Percentiles rank a stretch among this genome's conserved stretches.
phyloP scores from a whole-genome alignment of 257 asterid genomes.

The Solanum sitiens region DNA sequence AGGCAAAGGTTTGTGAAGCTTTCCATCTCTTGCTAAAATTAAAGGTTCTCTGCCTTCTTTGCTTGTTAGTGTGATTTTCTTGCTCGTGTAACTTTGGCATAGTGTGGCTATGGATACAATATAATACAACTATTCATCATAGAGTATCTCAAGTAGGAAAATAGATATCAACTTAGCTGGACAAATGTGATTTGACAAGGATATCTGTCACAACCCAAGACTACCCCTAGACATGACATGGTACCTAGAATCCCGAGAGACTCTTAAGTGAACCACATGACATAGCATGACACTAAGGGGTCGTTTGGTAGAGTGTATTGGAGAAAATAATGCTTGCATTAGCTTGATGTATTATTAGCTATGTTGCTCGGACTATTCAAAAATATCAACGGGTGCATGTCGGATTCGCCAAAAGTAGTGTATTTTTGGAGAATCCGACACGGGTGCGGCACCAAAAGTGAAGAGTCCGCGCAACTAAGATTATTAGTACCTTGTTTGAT shows the following conservation, averaged over 20 bases:
- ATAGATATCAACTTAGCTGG: neutral
- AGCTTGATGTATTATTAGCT: too few species aligned
- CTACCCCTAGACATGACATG: neutral
- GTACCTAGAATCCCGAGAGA: neutral
- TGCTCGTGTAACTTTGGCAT: neutral
- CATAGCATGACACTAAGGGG: neutral
- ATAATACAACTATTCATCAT: neutral
- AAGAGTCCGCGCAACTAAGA: too few species aligned
- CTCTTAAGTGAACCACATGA: neutral
- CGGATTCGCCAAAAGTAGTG: too few species aligned
- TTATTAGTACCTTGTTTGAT: too few species aligned
- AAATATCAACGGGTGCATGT: too few species aligned
- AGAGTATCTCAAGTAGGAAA: neutral
- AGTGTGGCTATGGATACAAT: neutral
- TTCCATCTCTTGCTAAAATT: neutral
- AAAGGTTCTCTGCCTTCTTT: neutral
- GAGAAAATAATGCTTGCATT: too few species aligned
- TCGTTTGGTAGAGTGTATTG: too few species aligned
- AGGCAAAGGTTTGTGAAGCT: slow-evolving; percentile 53
- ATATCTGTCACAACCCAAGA: neutral
- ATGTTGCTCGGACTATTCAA: too few species aligned
- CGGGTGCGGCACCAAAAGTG: too few species aligned
- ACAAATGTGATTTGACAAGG: neutral
- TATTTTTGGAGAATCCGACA: too few species aligned
- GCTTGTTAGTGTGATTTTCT: neutral